These are phyloP conservation scores for Fusarium circinatum DNA, from an alignment of 2,329 filamentous ascomycete species.

Conservation along the genomic window DNA sequence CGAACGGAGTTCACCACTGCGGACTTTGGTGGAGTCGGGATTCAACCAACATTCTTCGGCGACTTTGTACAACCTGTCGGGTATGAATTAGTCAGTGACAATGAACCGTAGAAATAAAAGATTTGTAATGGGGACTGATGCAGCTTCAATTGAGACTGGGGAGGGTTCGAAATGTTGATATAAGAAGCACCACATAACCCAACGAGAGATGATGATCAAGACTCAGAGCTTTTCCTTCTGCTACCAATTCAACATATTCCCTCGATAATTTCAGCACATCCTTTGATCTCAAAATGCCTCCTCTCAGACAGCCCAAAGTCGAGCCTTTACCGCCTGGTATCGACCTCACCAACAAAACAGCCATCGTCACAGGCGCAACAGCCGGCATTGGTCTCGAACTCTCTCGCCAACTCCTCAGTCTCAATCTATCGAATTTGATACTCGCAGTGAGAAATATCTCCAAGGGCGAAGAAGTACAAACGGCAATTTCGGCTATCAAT, in stretches of 20 bases:
- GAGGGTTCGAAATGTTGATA: not conserved
- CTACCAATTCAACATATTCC: too few species aligned
- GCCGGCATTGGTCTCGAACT: slow-evolving; percentile 55
- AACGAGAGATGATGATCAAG: not conserved
- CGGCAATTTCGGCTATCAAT: slow-evolving; percentile 9
- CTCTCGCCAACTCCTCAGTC: slow-evolving; percentile 49
- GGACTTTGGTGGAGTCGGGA: slow-evolving; percentile 1
- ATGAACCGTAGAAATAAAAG: fast-evolving
- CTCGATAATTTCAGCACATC: fast-evolving
- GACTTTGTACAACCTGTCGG: not conserved
- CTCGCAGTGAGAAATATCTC: slow-evolving; percentile 51
- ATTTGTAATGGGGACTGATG: not conserved
- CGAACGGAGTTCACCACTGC: not conserved
- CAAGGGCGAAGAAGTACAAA: slow-evolving; percentile 44
- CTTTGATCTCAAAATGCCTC: not conserved
- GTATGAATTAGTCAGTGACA: not conserved
- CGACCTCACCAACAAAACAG: slow-evolving; percentile 43
- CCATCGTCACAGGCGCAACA: slow-evolving; percentile 58
- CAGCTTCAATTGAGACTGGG: too few species aligned
- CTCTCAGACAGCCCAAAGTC: slow-evolving; percentile 20
- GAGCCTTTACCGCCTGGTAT: slow-evolving; percentile 26
- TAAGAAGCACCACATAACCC: not conserved
- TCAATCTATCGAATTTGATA: slow-evolving; percentile 51
- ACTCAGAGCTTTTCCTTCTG: too few species aligned
- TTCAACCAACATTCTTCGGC: not conserved